These are phyloP conservation scores for Rhynchosporium secalis DNA, from an alignment of 2,329 filamentous ascomycete species.

Conservation along the genomic window DNA sequence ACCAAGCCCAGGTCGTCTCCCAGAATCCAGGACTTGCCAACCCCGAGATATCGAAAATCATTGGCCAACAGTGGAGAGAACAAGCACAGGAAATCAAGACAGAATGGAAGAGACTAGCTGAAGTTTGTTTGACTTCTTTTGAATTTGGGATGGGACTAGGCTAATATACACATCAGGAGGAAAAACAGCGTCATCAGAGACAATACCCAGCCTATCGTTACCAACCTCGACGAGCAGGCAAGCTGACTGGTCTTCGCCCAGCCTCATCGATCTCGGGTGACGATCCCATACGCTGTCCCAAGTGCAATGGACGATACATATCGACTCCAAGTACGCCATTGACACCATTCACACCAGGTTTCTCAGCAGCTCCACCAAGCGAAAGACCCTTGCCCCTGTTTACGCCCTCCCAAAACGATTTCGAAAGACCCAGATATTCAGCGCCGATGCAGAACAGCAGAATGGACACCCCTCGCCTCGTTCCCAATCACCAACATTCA, in stretches of 20 bases:
- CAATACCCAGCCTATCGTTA: constrained; percentile 95
- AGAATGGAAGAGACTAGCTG: constrained; percentile 85
- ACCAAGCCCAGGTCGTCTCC: constrained; percentile 78
- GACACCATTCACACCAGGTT: constrained; percentile 35
- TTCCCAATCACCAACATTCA: constrained; percentile 26
- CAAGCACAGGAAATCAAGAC: constrained; percentile 73
- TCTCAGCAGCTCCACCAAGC: constrained; percentile 24
- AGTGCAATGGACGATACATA: constrained; percentile 61
- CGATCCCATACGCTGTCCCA: constrained; percentile 61
- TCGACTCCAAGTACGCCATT: constrained; percentile 39
- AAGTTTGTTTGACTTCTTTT: constrained; percentile 51
- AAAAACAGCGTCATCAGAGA: constrained; percentile 84
- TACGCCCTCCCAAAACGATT: constrained; percentile 28
- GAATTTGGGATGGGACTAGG: not conserved
- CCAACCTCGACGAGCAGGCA: constrained; percentile 59
- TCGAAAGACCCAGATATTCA: constrained; percentile 29
- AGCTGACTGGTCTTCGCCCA: constrained; percentile 30
- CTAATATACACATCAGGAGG: constrained; percentile 55
- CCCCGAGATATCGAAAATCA: constrained; percentile 31
- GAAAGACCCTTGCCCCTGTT: constrained; percentile 30
- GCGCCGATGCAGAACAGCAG: constrained; percentile 31
- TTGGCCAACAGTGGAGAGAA: constrained; percentile 70
- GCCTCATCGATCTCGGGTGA: constrained; percentile 43
- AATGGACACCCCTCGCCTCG: constrained; percentile 34
- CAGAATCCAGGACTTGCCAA: constrained; percentile 75